A percentile compares a stretch with the other conserved stretches of the same genome.
Evolutionary conservation across 73 alveolate genomes (phyloP).

Genomic region (Paramecium pentaurelia): DNA sequence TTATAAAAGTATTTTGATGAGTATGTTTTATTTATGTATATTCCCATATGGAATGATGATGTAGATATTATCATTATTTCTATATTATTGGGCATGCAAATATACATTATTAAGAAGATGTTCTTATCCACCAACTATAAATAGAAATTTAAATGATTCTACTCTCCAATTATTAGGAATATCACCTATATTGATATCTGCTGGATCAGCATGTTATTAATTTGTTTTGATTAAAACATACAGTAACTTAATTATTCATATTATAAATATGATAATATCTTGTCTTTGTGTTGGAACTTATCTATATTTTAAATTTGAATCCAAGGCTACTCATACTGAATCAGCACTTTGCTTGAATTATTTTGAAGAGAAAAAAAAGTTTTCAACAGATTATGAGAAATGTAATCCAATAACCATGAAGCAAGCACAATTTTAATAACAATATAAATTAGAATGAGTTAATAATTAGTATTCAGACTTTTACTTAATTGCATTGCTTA

Average conservation of each 20-base stretch:
- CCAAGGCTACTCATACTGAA: background rate
- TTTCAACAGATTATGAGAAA: slow-evolving; percentile 28
- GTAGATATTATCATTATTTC: background rate
- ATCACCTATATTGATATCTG: background rate
- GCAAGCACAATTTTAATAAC: background rate
- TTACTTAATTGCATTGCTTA: background rate
- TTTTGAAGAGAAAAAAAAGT: background rate
- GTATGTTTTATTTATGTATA: background rate
- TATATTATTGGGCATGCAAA: slow-evolving; percentile 34
- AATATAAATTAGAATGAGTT: background rate
- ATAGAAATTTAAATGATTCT: background rate
- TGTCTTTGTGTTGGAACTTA: background rate
- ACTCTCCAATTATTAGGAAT: background rate
- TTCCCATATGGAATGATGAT: slow-evolving; percentile 28
- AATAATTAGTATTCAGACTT: background rate
- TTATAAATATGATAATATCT: background rate
- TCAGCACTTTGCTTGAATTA: background rate
- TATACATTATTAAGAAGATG: slow-evolving; percentile 25
- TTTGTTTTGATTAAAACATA: background rate
- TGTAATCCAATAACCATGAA: slow-evolving; percentile 12
- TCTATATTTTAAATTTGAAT: background rate
- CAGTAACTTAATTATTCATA: background rate
- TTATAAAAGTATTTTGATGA: background rate
- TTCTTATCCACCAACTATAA: slow-evolving; percentile 21
- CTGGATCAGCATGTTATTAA: background rate